phyloP scores from a whole-genome alignment of 2,329 filamentous ascomycete genomes.

The Colletotrichum eremochloae region DNA sequence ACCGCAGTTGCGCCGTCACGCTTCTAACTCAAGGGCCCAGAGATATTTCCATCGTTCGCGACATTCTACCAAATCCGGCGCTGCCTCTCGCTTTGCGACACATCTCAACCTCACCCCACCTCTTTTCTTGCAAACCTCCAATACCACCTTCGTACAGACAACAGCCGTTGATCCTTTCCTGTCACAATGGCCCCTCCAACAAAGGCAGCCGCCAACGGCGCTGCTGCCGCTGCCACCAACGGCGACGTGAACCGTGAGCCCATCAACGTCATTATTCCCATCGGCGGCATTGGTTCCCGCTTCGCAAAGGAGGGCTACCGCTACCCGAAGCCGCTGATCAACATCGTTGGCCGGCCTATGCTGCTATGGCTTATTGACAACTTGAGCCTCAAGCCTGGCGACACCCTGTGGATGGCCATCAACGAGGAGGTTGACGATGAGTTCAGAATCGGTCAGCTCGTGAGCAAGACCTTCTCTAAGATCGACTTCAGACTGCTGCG shows the following conservation, averaged over 20 bases:
- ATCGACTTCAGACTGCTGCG: constrained; percentile 46
- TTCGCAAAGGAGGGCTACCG: constrained; percentile 50
- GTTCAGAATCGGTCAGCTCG: constrained; percentile 48
- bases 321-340: constrained; percentile 50
- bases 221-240: constrained; percentile 12
- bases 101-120: neutral
- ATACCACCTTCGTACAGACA: neutral
- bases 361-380: constrained; percentile 50
- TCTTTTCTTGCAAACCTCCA: constrained; percentile 13
- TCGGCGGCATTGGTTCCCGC: constrained; percentile 50
- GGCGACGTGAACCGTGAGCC: constrained; percentile 41
- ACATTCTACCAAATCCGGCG: constrained; percentile 10
- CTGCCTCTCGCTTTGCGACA: constrained; percentile 12
- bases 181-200: constrained; percentile 32
- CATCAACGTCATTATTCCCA: constrained; percentile 51
- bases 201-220: constrained; percentile 34
- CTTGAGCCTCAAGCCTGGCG: constrained; percentile 44
- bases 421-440: constrained; percentile 49
- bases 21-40: constrained; percentile 4
- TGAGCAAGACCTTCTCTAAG: constrained; percentile 46
- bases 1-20: constrained; percentile 29
- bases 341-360: constrained; percentile 50
- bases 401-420: constrained; percentile 50
- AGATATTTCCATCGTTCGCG: constrained; percentile 31
- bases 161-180: constrained; percentile 6